Evolutionary conservation across 1,284 basidiomycete species (phyloP).

Genomic region (Cutaneotrichosporon cyanovorans): DNA sequence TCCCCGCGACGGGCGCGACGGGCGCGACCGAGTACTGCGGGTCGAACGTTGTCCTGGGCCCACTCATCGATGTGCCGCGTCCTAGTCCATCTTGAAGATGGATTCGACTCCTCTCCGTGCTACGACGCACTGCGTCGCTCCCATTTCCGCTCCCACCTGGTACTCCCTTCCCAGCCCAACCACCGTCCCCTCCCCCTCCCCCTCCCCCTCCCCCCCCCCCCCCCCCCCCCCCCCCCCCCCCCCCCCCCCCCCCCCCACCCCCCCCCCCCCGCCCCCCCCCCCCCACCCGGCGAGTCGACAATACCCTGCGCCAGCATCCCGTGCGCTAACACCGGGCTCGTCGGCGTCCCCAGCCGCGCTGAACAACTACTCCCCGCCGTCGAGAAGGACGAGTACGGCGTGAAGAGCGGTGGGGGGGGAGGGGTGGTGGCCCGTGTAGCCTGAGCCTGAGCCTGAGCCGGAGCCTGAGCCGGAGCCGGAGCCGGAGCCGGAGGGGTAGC

Average conservation of each 20-base stretch:
- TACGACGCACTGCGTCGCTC: too few relatives aligned
- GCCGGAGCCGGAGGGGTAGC: neutral
- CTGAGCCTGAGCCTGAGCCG: neutral
- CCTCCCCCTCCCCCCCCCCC: neutral
- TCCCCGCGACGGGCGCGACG: neutral
- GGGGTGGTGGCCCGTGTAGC: neutral
- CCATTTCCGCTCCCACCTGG: too few relatives aligned
- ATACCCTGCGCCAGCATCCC: neutral
- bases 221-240: too few relatives aligned
- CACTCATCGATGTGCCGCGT: too few relatives aligned
- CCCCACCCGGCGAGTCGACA: slow-evolving; percentile 7
- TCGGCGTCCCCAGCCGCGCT: neutral
- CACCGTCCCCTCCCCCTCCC: too few relatives aligned
- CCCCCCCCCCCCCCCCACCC: too few relatives aligned
- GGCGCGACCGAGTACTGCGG: neutral
- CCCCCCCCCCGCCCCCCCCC: neutral
- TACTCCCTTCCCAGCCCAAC: too few relatives aligned
- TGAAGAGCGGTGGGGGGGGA: neutral
- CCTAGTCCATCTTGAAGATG: too few relatives aligned
- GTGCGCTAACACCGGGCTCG: slow-evolving; percentile 1
- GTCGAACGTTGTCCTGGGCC: too few relatives aligned
- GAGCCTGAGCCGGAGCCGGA: neutral
- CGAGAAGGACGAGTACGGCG: neutral
- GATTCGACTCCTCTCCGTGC: too few relatives aligned
- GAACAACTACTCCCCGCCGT: neutral